A percentile compares a stretch with the other conserved stretches of the same genome.
These are phyloP conservation scores for Dendrocalamus latiflorus DNA, from an alignment of 202 grass and related monocot genomes.

Conservation along the genomic window DNA sequence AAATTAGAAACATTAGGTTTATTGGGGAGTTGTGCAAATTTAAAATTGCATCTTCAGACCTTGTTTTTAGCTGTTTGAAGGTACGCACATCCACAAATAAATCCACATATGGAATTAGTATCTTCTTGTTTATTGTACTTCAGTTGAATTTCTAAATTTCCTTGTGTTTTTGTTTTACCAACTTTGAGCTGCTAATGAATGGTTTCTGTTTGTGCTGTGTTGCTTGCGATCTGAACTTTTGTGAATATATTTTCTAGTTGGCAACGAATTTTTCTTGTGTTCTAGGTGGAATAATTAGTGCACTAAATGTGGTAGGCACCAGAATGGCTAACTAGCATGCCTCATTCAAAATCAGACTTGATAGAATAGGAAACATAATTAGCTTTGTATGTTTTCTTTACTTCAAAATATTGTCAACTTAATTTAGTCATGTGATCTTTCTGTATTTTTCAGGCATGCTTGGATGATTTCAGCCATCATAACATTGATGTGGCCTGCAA, in stretches of 20 bases:
- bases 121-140: background rate
- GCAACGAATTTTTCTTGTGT: background rate
- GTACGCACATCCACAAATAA: constrained; percentile 24
- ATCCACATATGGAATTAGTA: background rate
- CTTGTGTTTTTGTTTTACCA: constrained; percentile 1
- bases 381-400: background rate
- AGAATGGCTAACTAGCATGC: background rate
- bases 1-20: constrained; percentile 71
- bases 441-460: constrained; percentile 49
- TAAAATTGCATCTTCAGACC: constrained; percentile 51
- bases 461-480: constrained; percentile 77
- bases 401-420: background rate
- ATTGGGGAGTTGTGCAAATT: constrained; percentile 76
- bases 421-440: constrained; percentile 2
- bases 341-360: too few relatives aligned
- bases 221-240: background rate
- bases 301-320: background rate
- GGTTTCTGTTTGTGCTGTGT: background rate
- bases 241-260: background rate
- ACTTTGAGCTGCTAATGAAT: background rate
- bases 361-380: background rate
- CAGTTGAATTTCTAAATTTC: background rate
- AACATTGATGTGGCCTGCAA: constrained; percentile 83
- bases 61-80: constrained; percentile 75
- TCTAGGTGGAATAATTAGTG: background rate